phyloP scores from a whole-genome alignment of 176 grass and related monocot genomes.

The Triticum monococcum region DNA sequence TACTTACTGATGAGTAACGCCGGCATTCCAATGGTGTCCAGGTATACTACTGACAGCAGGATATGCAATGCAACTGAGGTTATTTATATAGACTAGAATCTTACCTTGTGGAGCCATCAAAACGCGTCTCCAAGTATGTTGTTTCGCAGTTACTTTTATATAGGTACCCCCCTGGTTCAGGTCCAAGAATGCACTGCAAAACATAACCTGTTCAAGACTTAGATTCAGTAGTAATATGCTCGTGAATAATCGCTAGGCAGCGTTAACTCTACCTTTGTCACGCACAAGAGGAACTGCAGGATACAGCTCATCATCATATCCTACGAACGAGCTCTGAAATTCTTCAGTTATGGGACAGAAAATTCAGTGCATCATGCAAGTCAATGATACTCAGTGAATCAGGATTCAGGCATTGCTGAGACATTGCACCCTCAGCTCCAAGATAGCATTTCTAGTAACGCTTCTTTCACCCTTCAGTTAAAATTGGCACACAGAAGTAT shows the following conservation, averaged over 20 bases:
- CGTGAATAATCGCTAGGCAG: background rate
- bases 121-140: background rate
- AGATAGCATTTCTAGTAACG: background rate
- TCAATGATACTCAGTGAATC: background rate
- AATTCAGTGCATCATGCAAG: background rate
- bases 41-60: background rate
- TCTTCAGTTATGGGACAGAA: slow-evolving; percentile 5
- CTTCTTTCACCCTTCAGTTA: background rate
- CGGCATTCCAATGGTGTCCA: background rate
- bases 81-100: background rate
- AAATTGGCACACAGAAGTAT: background rate
- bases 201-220: background rate
- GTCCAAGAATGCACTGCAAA: background rate
- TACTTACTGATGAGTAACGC: background rate
- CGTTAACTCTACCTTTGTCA: too few species aligned
- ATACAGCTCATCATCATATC: slow-evolving; percentile 14
- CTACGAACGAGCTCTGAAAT: background rate
- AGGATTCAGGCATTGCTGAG: background rate
- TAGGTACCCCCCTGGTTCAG: background rate
- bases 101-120: background rate
- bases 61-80: background rate
- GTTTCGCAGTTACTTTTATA: background rate
- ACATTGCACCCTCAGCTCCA: background rate
- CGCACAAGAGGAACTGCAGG: too few species aligned
- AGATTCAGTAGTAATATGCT: background rate